Conservation (phyloP, 768 basidiomycete genomes). For the Sarcodon aspratus region DNA sequence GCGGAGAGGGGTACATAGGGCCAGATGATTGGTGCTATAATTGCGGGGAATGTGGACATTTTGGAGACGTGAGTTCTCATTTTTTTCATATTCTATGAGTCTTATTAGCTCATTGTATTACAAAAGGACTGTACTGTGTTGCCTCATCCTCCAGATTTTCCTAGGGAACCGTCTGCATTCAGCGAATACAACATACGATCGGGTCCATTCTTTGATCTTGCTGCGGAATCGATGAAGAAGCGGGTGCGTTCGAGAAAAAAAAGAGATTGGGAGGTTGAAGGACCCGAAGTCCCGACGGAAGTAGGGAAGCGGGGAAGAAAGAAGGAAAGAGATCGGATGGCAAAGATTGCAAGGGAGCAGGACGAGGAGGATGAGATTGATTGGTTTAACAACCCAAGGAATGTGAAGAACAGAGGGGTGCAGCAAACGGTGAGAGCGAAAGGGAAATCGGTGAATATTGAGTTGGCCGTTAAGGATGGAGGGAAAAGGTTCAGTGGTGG, state of each 20-base stretch:
- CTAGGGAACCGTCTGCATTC: slow-evolving; percentile 56
- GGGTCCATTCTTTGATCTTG: slow-evolving; percentile 55
- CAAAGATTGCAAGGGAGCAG: slow-evolving; percentile 32
- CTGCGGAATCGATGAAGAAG: slow-evolving; percentile 11
- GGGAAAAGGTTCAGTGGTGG: slow-evolving; percentile 2
- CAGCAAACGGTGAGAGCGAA: slow-evolving; percentile 14
- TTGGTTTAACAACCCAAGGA: slow-evolving; percentile 46
- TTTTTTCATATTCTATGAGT: background rate
- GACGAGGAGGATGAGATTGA: slow-evolving; percentile 44
- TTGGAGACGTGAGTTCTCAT: slow-evolving; percentile 59
- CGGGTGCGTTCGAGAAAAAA: slow-evolving; percentile 16
- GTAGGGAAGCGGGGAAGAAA: slow-evolving; percentile 57
- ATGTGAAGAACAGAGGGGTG: slow-evolving; percentile 25
- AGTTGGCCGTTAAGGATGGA: background rate
- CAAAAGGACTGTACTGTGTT: slow-evolving; percentile 51
- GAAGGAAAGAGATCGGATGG: slow-evolving; percentile 47
- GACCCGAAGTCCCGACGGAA: slow-evolving; percentile 34
- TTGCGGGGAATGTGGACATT: slow-evolving; percentile 62
- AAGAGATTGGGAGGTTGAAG: slow-evolving; percentile 33
- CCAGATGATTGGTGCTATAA: slow-evolving; percentile 75
- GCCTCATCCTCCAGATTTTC: slow-evolving; percentile 26
- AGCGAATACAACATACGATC: slow-evolving; percentile 44
- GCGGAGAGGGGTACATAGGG: slow-evolving; percentile 72
- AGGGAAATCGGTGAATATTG: background rate
- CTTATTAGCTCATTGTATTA: background rate